Evolutionary conservation across 176 grass and related monocot genomes (phyloP).

Genomic region (Musa itinerans): DNA sequence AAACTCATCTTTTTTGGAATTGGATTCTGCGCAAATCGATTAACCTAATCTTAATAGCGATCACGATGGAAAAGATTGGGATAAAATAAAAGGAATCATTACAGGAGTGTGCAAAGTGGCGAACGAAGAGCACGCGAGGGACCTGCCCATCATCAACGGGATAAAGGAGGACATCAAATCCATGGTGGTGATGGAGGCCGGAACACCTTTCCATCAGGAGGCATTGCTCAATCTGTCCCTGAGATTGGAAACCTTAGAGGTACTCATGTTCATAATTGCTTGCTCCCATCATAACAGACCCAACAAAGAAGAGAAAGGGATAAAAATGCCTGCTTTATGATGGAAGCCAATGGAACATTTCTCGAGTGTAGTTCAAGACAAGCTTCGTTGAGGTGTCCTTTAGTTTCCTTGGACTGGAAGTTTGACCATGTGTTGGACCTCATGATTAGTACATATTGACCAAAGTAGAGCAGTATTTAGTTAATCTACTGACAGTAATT

Average conservation of each 20-base stretch:
- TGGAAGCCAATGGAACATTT: too few relatives aligned
- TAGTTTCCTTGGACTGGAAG: too few relatives aligned
- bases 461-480: background rate
- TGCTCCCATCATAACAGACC: background rate
- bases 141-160: conserved; percentile 97
- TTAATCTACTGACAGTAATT: background rate
- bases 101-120: conserved; percentile 72
- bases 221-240: conserved; percentile 63
- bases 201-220: conserved; percentile 63
- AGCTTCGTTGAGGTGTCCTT: too few relatives aligned
- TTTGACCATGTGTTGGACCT: too few relatives aligned
- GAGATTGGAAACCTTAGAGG: conserved; percentile 75
- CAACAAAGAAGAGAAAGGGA: too few relatives aligned
- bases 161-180: conserved; percentile 99
- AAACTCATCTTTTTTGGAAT: background rate
- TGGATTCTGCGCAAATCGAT: too few relatives aligned
- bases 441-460: too few relatives aligned
- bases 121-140: conserved; percentile 78
- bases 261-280: conserved; percentile 20
- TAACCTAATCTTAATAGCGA: conserved; percentile 7
- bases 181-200: conserved; percentile 60
- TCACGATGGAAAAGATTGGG: conserved; percentile 3
- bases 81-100: conserved; percentile 7
- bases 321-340: too few relatives aligned
- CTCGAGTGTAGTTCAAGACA: too few relatives aligned